Base-by-base conservation (phyloP, 441 rosid genomes). In the Viola pubescens region DNA sequence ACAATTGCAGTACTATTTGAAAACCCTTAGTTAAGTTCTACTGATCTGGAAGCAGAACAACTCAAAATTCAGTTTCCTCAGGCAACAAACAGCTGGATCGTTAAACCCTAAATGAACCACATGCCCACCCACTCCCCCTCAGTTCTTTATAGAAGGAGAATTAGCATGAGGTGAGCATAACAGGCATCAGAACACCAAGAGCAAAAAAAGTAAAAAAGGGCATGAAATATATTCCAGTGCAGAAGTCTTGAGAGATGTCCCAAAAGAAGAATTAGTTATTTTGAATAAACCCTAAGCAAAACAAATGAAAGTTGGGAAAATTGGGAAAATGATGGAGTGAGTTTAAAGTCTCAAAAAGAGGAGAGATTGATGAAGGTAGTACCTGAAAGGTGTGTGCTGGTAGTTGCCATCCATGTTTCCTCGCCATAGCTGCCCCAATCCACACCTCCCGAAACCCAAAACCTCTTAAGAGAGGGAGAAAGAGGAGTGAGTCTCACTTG, bases 321-420 rank as follows among this genome's bases (percentile, higher is more conserved):
- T 12, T 37, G 39, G n/a, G 48, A 59, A 5, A 6, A 38, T 42
- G 39, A 14, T 43, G 39, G 58, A 66, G 16, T 4, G 11, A 54
- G 12, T 34, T 12, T 51, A 37, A 44, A 3, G 38, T 44, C 41
- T 54, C 8, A 41, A 16, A 48, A 62, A 53, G 40, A 13, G 37
- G 13, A 34, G 42, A 46, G 51, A 57, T 43, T 45, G 3, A 37
- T 13, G 13, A 13, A 34, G 39, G 44, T 42, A 4, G 37, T 64
- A 86, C 98, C 90, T 92, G 97, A 56, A 80, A 79, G 42, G 91
- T 85, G 79, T 92, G 95, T 7, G 97, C 98, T 34, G 97, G 98
- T 7, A 92, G 82, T 68, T 92, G 92, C 98, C 97, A 92, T 51
- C 98, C 98, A 70, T 92, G 96, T 75, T 81, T 84, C 65, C 98